These are phyloP conservation scores for Spiromastix sp. DNA, from an alignment of 2,329 filamentous ascomycete species.

Conservation along the genomic window DNA sequence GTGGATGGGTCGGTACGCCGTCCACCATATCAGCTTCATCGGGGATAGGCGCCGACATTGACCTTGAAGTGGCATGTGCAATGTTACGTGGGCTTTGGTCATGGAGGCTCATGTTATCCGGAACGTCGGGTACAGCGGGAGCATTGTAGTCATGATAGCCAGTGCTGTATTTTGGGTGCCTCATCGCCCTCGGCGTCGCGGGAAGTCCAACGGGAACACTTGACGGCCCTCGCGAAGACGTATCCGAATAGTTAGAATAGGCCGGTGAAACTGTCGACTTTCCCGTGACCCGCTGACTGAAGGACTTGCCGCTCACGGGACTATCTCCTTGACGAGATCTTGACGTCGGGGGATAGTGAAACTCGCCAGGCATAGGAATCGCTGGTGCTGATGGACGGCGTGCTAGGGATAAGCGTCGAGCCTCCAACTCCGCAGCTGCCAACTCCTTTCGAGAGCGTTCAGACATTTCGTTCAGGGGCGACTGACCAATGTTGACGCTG, in stretches of 20 bases:
- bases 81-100: conserved; percentile 29
- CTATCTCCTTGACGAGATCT: conserved; percentile 35
- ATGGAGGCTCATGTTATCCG: conserved; percentile 34
- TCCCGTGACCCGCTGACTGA: conserved; percentile 23
- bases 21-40: conserved; percentile 22
- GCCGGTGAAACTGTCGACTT: conserved; percentile 29
- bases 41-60: conserved; percentile 30
- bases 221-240: conserved; percentile 37
- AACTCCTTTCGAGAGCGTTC: conserved; percentile 62
- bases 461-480: conserved; percentile 39
- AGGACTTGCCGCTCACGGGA: conserved; percentile 25
- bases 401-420: conserved; percentile 73
- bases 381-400: conserved; percentile 67
- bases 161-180: conserved; percentile 57
- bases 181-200: conserved; percentile 84
- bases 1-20: conserved; percentile 30
- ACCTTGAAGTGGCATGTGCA: conserved; percentile 24
- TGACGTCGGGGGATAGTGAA: conserved; percentile 28
- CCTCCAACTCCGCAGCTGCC: conserved; percentile 77
- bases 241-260: conserved; percentile 29
- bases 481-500: no score
- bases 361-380: conserved; percentile 62
- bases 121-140: conserved; percentile 47
- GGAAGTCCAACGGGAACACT: conserved; percentile 62
- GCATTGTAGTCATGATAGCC: conserved; percentile 34